Evolutionary conservation across 1,284 basidiomycete genomes (phyloP).

Genomic region (Fomitiporia mediterranea): DNA sequence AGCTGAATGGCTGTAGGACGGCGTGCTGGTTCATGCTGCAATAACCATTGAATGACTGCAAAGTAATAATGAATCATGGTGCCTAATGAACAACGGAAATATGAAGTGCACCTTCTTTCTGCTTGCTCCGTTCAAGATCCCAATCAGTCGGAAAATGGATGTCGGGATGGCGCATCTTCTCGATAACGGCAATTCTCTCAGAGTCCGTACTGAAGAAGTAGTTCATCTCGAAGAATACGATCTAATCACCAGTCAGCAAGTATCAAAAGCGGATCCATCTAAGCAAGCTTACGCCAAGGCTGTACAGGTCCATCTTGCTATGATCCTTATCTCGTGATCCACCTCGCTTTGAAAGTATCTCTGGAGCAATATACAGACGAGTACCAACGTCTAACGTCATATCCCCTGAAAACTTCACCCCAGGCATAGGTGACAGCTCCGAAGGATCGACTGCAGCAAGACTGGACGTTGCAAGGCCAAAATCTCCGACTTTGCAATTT

Average conservation of each 20-base stretch:
- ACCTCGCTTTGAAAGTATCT: constrained; percentile 62
- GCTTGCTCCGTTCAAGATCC: constrained; percentile 58
- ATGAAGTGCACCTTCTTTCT: constrained; percentile 56
- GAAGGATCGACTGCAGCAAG: constrained; percentile 70
- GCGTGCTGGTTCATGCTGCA: constrained; percentile 80
- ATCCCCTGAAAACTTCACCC: constrained; percentile 1
- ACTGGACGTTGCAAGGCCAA: constrained; percentile 86
- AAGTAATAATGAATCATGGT: neutral
- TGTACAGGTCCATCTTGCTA: constrained; percentile 93
- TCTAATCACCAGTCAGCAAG: constrained; percentile 38
- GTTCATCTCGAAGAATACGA: constrained; percentile 99
- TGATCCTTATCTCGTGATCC: constrained; percentile 57
- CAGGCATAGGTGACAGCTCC: constrained; percentile 42
- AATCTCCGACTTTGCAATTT: constrained; percentile 94
- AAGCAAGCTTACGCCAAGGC: constrained; percentile 67
- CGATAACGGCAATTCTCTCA: constrained; percentile 82
- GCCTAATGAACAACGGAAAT: neutral
- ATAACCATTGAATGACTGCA: constrained; percentile 73
- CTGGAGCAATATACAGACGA: constrained; percentile 89
- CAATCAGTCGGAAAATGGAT: constrained; percentile 77
- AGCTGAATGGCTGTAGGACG: constrained; percentile 85
- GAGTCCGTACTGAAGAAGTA: constrained; percentile 82
- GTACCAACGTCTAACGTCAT: constrained; percentile 76
- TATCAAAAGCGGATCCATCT: neutral
- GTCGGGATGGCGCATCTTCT: constrained; percentile 66